phyloP scores from a whole-genome alignment of 768 basidiomycete species.

The Auricularia auricula-judae region DNA sequence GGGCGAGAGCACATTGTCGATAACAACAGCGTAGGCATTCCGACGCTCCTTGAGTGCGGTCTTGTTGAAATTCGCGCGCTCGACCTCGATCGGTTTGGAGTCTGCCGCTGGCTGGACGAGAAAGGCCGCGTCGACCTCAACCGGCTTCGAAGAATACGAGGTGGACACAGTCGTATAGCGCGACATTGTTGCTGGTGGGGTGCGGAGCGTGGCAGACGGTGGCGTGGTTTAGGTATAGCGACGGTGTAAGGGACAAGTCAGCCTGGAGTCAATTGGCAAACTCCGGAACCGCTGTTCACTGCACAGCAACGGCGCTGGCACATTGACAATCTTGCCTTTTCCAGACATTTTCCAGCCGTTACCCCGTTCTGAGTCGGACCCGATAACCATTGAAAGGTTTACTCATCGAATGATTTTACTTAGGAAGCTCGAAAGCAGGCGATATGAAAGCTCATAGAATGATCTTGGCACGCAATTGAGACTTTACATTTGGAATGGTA shows the following conservation, averaged over 20 bases:
- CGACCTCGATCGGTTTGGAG: not conserved
- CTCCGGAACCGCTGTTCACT: not conserved
- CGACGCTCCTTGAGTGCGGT: not conserved
- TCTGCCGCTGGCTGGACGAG: not conserved
- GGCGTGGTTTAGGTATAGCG: not conserved
- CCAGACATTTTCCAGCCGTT: too few relatives aligned
- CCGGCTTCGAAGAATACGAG: not conserved
- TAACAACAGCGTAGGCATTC: not conserved
- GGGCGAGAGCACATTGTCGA: conserved; percentile 5
- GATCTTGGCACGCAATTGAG: too few relatives aligned
- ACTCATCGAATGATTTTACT: too few relatives aligned
- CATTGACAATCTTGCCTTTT: too few relatives aligned
- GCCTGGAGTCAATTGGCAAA: not conserved
- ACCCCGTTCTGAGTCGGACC: too few relatives aligned
- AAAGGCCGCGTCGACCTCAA: not conserved
- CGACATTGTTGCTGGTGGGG: not conserved
- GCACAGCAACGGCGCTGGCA: not conserved
- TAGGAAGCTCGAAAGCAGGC: too few relatives aligned
- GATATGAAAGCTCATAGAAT: too few relatives aligned
- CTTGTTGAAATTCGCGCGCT: not conserved
- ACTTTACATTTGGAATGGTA: too few relatives aligned
- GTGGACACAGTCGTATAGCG: not conserved
- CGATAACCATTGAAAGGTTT: too few relatives aligned
- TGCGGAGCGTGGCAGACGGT: not conserved
- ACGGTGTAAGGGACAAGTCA: not conserved